phyloP scores from a whole-genome alignment of 352 stramenopile genomes.

The Globisporangium nodosum region DNA sequence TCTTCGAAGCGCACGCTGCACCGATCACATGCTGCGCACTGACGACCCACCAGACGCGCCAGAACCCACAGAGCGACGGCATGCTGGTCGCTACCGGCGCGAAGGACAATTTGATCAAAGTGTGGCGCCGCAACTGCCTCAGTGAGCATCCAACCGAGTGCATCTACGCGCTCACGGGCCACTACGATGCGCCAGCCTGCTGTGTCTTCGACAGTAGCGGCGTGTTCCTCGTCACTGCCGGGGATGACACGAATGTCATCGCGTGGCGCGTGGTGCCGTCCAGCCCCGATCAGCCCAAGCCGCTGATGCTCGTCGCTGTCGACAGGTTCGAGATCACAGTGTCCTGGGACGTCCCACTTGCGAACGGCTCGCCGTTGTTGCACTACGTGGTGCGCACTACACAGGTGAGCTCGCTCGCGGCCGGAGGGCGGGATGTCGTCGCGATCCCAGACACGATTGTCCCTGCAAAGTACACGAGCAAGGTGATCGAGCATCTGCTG shows the following conservation, averaged over 20 bases:
- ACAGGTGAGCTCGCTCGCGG: slow-evolving; percentile 28
- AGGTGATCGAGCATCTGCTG: slow-evolving; percentile 37
- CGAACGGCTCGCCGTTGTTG: slow-evolving; percentile 47
- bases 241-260: slow-evolving; percentile 45
- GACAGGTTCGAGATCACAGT: slow-evolving; percentile 50
- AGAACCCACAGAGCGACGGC: slow-evolving; percentile 6
- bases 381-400: slow-evolving; percentile 44
- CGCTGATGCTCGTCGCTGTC: slow-evolving; percentile 19
- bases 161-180: slow-evolving; percentile 38
- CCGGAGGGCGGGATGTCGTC: slow-evolving; percentile 21
- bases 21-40: slow-evolving; percentile 48
- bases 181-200: slow-evolving; percentile 37
- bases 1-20: slow-evolving; percentile 35
- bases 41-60: slow-evolving; percentile 15
- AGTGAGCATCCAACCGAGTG: slow-evolving; percentile 17
- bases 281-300: slow-evolving; percentile 30
- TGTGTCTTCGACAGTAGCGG: slow-evolving; percentile 37
- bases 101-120: slow-evolving; percentile 62
- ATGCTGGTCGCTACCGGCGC: slow-evolving; percentile 46
- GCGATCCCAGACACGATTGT: slow-evolving; percentile 28
- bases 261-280: slow-evolving; percentile 47
- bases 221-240: slow-evolving; percentile 45
- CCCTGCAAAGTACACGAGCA: slow-evolving; percentile 33
- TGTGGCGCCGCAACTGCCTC: slow-evolving; percentile 28
- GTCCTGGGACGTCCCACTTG: slow-evolving; percentile 40